Base-by-base conservation (phyloP, 129 eudicot species). In the Helianthus annuus region DNA sequence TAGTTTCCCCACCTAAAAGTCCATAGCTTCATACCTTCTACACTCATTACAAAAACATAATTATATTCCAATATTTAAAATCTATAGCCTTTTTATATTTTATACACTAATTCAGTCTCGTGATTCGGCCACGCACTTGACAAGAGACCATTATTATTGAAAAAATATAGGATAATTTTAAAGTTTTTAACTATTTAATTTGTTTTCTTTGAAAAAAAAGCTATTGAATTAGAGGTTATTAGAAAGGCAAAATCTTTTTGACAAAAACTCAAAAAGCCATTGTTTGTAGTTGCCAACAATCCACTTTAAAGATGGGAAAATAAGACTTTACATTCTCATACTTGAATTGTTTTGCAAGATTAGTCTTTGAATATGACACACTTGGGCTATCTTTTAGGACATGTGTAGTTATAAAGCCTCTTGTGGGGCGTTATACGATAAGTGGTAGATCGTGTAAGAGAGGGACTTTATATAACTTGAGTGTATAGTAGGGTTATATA, bases 1-100 rank as follows among this genome's bases (percentile, higher is more conserved):
- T 70, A 76, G 74, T 59, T 46, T 67, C 61, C 80, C 80, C 80
- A 78, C 82, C 81, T 52, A 77, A 77, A 62, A 77, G 76, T 61
- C 69, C 64, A 61, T 69, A 69, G 57, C 76, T 69, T 71, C 49
- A 48, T 71, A 78, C 77, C 77, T 78, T 78, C 72, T 65, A 78
- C 77, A 78, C 77, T 78, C 77, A 78, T 63, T 53, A 64, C 66
- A 34, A 70, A 53, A 58, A 13, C 61, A 78, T 49, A 70, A 19
- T 63, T 54, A 67, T 32, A 53, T 70, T 38, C 19, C 71, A 52
- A 70, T 29, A 52, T 27, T 70, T 15, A 46, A n/a, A 65, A 16
- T 53, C 4, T 1, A 36, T 16, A 38, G 38, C 36, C 6, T 69
- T 69, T 36, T 70, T 54, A 54, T 39, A 15, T 15, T 29, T 15